Evolutionary conservation across 306 rosid species (phyloP).

Genomic region (Luffa aegyptiaca): DNA sequence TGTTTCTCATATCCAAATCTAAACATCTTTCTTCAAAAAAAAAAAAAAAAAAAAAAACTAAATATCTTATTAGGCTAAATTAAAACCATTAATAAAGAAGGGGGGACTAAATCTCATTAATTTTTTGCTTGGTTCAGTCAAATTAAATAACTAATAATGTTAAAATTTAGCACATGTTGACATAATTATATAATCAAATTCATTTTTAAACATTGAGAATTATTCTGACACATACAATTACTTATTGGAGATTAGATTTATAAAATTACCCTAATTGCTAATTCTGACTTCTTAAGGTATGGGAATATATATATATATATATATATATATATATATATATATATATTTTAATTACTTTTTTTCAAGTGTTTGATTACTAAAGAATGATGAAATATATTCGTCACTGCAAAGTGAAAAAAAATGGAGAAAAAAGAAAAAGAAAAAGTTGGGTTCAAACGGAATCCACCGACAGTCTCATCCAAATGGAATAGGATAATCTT

Average conservation of each 20-base stretch:
- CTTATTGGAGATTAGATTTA: too few relatives aligned
- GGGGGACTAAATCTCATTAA: background rate
- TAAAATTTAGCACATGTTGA: background rate
- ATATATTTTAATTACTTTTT: background rate
- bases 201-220: background rate
- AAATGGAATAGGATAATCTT: background rate
- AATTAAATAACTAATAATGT: background rate
- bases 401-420: background rate
- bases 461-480: conserved; percentile 6
- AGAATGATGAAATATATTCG: background rate
- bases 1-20: background rate
- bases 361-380: background rate
- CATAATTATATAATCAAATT: too few relatives aligned
- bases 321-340: background rate
- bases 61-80: background rate
- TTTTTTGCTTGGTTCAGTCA: background rate
- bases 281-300: background rate
- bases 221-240: background rate
- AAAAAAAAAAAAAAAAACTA: too few relatives aligned
- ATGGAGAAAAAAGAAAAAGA: background rate
- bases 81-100: background rate
- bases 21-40: too few relatives aligned
- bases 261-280: background rate
- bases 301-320: background rate
- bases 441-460: background rate